phyloP scores from a whole-genome alignment of 2,329 filamentous ascomycete genomes.

The Exophiala viscosa region DNA sequence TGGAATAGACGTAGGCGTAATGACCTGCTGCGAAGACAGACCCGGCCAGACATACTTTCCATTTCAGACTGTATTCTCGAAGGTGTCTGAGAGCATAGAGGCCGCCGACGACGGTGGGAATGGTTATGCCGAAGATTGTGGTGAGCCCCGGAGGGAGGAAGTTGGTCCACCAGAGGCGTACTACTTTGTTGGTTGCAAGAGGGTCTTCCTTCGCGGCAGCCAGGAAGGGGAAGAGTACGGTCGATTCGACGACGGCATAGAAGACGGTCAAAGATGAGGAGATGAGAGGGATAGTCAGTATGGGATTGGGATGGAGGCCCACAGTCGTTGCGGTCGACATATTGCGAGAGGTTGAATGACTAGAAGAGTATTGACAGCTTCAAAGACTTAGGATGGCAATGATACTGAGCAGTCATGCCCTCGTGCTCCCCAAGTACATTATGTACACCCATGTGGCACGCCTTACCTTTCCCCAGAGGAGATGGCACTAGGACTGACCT shows the following conservation, averaged over 20 bases:
- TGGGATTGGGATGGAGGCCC: slow-evolving; percentile 8
- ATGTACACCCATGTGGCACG: too few relatives aligned
- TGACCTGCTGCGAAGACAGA: slow-evolving; percentile 10
- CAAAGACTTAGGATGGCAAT: background rate
- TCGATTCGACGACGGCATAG: slow-evolving; percentile 15
- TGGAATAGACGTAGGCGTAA: slow-evolving; percentile 10
- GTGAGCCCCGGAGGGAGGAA: slow-evolving; percentile 7
- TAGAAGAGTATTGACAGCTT: background rate
- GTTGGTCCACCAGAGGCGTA: slow-evolving; percentile 12
- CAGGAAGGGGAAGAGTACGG: slow-evolving; percentile 12
- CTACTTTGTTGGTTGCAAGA: slow-evolving; percentile 3
- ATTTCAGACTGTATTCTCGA: slow-evolving; percentile 4
- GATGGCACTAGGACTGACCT: too few relatives aligned
- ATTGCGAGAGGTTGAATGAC: background rate
- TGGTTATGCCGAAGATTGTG: slow-evolving; percentile 7
- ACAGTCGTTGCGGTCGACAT: slow-evolving; percentile 15
- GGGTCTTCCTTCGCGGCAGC: slow-evolving; percentile 10
- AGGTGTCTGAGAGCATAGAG: slow-evolving; percentile 7
- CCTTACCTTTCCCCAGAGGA: too few relatives aligned
- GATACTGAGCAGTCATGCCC: background rate
- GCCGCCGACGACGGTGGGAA: slow-evolving; percentile 10
- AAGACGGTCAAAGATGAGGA: slow-evolving; percentile 18
- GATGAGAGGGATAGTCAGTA: slow-evolving; percentile 12
- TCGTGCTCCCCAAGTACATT: too few relatives aligned
- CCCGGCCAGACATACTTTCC: slow-evolving; percentile 13